Conservation (phyloP, 2,329 filamentous ascomycete genomes). For the Ustulina deusta region DNA sequence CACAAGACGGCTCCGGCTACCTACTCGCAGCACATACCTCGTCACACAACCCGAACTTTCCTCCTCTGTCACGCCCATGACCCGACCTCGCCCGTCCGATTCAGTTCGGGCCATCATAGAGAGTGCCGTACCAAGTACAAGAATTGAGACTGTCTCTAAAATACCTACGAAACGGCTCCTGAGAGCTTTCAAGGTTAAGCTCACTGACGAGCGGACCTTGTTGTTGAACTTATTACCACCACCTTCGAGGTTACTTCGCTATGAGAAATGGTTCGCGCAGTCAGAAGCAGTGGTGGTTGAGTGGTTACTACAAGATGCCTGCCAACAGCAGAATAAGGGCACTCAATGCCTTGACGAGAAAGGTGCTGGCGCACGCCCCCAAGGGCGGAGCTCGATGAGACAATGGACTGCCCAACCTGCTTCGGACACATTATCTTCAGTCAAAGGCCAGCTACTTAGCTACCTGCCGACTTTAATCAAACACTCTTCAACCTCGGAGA, state of each 20-base stretch:
- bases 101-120: constrained; percentile 54
- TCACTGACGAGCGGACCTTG: constrained; percentile 57
- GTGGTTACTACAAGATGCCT: constrained; percentile 56
- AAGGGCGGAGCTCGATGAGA: neutral
- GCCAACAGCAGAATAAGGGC: constrained; percentile 19
- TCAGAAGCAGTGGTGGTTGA: constrained; percentile 60
- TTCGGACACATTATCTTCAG: constrained; percentile 28
- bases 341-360: constrained; percentile 1
- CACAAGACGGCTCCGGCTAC: constrained; percentile 46
- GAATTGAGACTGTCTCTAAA: constrained; percentile 51
- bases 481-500: constrained; percentile 51
- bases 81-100: constrained; percentile 49
- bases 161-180: constrained; percentile 56
- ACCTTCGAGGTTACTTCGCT: constrained; percentile 60
- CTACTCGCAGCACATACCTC: constrained; percentile 45
- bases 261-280: constrained; percentile 58
- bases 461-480: constrained; percentile 58
- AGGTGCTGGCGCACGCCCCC: neutral
- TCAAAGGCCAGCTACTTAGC: constrained; percentile 43
- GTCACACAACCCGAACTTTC: constrained; percentile 45
- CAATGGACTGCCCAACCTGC: neutral
- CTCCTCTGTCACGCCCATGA: constrained; percentile 52
- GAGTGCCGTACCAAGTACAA: constrained; percentile 50
- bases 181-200: constrained; percentile 57
- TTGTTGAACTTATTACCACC: constrained; percentile 59